A percentile compares a stretch with the other conserved stretches of the same genome.
These are phyloP conservation scores for Phytophthora vignae DNA, from an alignment of 352 stramenopile genomes.

Conservation along the genomic window DNA sequence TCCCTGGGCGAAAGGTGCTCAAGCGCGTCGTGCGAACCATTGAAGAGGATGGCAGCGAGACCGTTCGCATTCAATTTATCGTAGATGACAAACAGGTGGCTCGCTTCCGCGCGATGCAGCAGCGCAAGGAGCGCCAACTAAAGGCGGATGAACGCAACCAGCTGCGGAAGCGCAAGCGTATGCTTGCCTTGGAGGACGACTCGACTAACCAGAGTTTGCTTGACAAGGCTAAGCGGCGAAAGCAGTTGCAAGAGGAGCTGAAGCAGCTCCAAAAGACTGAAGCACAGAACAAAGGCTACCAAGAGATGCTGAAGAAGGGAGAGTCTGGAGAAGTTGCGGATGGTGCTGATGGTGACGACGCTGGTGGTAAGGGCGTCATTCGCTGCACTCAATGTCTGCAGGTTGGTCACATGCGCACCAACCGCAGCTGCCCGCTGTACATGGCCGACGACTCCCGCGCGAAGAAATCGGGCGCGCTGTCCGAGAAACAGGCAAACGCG, in stretches of 20 bases:
- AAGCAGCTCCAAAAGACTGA: conserved; percentile 87
- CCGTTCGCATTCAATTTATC: conserved; percentile 81
- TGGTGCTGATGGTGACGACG: conserved; percentile 31
- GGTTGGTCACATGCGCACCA: conserved; percentile 84
- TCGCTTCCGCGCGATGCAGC: conserved; percentile 78
- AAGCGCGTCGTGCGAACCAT: conserved; percentile 82
- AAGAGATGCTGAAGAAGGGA: conserved; percentile 84
- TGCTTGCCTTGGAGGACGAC: conserved; percentile 77
- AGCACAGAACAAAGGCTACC: conserved; percentile 83
- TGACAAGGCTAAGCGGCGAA: conserved; percentile 82
- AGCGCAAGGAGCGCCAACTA: conserved; percentile 75
- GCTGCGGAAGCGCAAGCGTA: conserved; percentile 81
- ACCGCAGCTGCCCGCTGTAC: conserved; percentile 84
- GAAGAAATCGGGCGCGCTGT: conserved; percentile 43
- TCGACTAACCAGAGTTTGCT: conserved; percentile 55
- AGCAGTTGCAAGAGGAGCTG: conserved; percentile 87
- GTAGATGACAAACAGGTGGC: conserved; percentile 78
- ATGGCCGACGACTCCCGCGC: conserved; percentile 69
- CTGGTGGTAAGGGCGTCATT: conserved; percentile 67
- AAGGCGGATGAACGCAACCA: conserved; percentile 80
- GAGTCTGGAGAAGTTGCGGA: conserved; percentile 45
- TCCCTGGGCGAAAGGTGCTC: conserved; percentile 66
- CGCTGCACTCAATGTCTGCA: conserved; percentile 86
- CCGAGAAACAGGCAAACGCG: conserved; percentile 39
- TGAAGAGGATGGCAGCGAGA: conserved; percentile 84